Conservation (phyloP, 2,329 filamentous ascomycete species). For the Alternaria postmessia region DNA sequence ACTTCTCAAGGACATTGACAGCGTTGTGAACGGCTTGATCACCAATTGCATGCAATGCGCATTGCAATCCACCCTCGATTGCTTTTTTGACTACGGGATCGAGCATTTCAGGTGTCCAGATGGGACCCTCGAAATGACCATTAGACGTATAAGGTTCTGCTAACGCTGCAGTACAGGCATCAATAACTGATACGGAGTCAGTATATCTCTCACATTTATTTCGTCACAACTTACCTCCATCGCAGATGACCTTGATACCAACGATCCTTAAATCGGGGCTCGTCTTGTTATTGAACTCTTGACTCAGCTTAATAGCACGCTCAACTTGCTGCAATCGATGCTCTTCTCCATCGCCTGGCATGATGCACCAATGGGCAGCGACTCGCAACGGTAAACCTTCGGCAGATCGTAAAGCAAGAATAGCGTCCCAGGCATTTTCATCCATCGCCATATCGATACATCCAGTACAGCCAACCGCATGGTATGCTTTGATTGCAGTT, state of each 20-base stretch:
- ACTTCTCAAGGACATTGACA: slow-evolving; percentile 62
- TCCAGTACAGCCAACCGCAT: slow-evolving; percentile 62
- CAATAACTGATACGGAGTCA: slow-evolving; percentile 58
- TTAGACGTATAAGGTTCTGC: slow-evolving; percentile 65
- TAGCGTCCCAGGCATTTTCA: slow-evolving; percentile 62
- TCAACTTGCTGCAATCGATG: slow-evolving; percentile 61
- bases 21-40: slow-evolving; percentile 66
- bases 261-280: slow-evolving; percentile 62
- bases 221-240: slow-evolving; percentile 53
- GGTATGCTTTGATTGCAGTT: slow-evolving; percentile 60
- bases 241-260: slow-evolving; percentile 71
- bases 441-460: slow-evolving; percentile 69
- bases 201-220: not conserved
- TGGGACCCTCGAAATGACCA: slow-evolving; percentile 57
- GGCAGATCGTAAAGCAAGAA: slow-evolving; percentile 52
- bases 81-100: slow-evolving; percentile 64
- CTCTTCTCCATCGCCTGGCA: slow-evolving; percentile 55
- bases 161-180: slow-evolving; percentile 70
- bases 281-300: slow-evolving; percentile 55
- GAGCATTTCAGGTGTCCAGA: slow-evolving; percentile 65
- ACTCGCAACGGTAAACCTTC: slow-evolving; percentile 57
- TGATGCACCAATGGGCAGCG: slow-evolving; percentile 66
- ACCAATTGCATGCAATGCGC: slow-evolving; percentile 72
- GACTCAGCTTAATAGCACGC: slow-evolving; percentile 58
- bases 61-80: slow-evolving; percentile 63